Conservation (phyloP, 2,329 filamentous ascomycete species). For the Purpureocillium lavendulum region DNA sequence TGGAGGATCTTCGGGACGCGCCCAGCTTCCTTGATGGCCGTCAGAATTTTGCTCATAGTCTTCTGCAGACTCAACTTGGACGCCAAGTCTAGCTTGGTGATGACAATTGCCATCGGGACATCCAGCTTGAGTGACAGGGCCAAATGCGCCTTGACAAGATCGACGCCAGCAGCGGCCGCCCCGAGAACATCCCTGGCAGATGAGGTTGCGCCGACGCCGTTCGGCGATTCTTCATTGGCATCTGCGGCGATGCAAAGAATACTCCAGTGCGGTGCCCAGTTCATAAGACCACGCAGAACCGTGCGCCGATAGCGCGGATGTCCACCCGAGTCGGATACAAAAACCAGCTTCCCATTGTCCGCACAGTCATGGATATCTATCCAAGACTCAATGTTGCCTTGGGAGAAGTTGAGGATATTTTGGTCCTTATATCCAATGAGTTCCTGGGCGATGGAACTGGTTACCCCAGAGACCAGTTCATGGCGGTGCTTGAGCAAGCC, state of each 20-base stretch:
- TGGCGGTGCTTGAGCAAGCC: slow-evolving; percentile 88
- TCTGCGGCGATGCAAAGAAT: slow-evolving; percentile 81
- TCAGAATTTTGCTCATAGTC: slow-evolving; percentile 65
- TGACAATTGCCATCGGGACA: slow-evolving; percentile 68
- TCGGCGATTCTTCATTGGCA: slow-evolving; percentile 42
- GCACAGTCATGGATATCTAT: slow-evolving; percentile 82
- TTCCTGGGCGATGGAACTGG: slow-evolving; percentile 91
- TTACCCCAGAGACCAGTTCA: slow-evolving; percentile 84
- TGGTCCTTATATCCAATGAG: slow-evolving; percentile 69
- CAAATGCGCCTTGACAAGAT: slow-evolving; percentile 72
- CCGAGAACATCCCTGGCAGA: slow-evolving; percentile 43
- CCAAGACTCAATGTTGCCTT: slow-evolving; percentile 85
- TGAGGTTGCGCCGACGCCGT: slow-evolving; percentile 30
- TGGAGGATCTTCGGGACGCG: slow-evolving; percentile 68
- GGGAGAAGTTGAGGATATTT: slow-evolving; percentile 72
- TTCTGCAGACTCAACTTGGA: slow-evolving; percentile 62
- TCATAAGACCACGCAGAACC: slow-evolving; percentile 80
- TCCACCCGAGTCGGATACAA: slow-evolving; percentile 86
- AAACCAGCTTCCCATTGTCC: slow-evolving; percentile 67
- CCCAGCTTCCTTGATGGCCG: slow-evolving; percentile 66
- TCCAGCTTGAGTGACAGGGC: slow-evolving; percentile 76
- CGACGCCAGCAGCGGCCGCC: slow-evolving; percentile 47
- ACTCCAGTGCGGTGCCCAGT: slow-evolving; percentile 94
- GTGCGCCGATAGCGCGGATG: slow-evolving; percentile 85
- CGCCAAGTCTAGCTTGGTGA: slow-evolving; percentile 87